Base-by-base conservation (phyloP, 2,329 filamentous ascomycete species). In the Rutstroemia sp. region DNA sequence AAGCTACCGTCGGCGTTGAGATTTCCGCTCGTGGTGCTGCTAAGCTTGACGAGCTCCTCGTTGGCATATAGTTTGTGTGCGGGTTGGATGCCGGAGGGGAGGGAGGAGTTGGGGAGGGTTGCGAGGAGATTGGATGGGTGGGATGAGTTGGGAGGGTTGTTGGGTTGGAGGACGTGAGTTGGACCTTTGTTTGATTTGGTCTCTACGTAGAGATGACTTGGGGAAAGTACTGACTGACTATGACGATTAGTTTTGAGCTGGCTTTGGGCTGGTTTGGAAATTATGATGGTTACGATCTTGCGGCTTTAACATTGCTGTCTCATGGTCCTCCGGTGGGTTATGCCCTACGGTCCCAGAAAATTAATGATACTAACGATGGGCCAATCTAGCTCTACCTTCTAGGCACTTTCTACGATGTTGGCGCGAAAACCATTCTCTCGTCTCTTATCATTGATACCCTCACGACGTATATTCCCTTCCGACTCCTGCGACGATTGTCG, bases 361-460 rank as follows among this genome's bases (percentile, higher is more conserved):
- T 14, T 9, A 25, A 73, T 38, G 48, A 16, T 54, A 38, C 50
- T 57, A 17, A 54, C n/a, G 27, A 14, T 54, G 48, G n/a, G 51
- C 17, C 14, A 5, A 12, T n/a, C 38, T 62, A 85, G 82, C 82
- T 87, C 60, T 88, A 88, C 68, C 83, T 96, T 45, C 77, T 95
- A 27, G 77, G 78, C 30, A 83, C 83, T 52, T 96, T 95, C 75
- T 96, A 95, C 78, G 73, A 77, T 38, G 78, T 95, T 63, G 79
- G 80, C 25, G 75, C 80, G 25, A 71, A 75, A 53, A 86, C 87
- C 0, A 78, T 85, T 19, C 66, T 83, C 30, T 74, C 80, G 41
- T 82, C 82, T 38, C 78, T 90, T 51, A 70, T 73, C 37, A 86
- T 92, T 65, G 87, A 92, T 64, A 74, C 88, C 52, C 65, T 85